Evolutionary conservation across 1,284 basidiomycete species (phyloP), one percentile per base, ranked within the genome.

Genomic region (Rhizoctonia solani): DNA sequence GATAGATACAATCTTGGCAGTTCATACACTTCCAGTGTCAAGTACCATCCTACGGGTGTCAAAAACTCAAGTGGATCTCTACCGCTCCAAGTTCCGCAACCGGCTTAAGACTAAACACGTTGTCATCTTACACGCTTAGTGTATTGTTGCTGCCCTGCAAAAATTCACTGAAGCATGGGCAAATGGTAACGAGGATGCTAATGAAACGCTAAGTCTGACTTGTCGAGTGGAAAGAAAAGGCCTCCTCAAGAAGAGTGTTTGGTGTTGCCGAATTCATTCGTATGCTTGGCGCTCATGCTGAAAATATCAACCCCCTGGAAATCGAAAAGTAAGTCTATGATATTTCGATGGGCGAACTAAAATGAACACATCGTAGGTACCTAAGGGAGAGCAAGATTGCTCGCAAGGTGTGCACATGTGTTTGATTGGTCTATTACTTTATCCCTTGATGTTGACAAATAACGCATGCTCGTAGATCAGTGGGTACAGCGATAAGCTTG

Each of bases 1-100:
- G 49, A 93, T 93, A 70, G 87, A 95, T 21, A 95, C 94, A 0
- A 81, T 98, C 1, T 83, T 99, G 3, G 89, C 90, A 0, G 83
- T 97, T 21, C 93, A 96, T 68, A 92, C 92, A 1, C 82, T 87
- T 19, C 80, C 84, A 0, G 79, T 98, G 4, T 81, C 88, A 0
- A 81, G 85, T 3, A 73, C 77, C 1, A 85, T 83, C 23, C 78
- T 97, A 8, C 75, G 79, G 0, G 81, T 80, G 16, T 92, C 94
- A 0, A 78, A 89, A 1, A 80, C 81, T n/a, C 93, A 96, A 78
- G 85, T 98, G 14, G 82, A 84, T 6, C 82, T 82, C 30, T 99
- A 99, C 77, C 81, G 95, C 4, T 77, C 83, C 4, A 87, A 88
- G 58, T 98, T 98, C 76, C 84, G 85, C 27, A 86, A 82, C 16